Conservation (phyloP, 768 basidiomycete genomes). For the Russula griseocarnosa region DNA sequence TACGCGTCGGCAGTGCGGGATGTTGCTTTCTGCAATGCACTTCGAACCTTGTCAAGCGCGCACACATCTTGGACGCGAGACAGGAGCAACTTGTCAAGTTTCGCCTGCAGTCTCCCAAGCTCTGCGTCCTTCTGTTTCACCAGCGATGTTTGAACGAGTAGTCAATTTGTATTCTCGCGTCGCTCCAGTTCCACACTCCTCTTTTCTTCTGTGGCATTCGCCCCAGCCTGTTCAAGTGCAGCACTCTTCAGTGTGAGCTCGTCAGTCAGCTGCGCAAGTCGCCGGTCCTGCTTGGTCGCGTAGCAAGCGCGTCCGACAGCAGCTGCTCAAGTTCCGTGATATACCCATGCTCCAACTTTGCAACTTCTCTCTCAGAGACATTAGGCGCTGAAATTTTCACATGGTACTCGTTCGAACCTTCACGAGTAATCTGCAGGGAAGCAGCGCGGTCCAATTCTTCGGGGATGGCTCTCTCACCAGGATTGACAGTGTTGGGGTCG, state of each 20-base stretch:
- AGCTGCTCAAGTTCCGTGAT: slow-evolving; percentile 68
- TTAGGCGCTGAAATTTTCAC: too few species aligned
- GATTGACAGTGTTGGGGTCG: too few species aligned
- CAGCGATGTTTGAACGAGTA: slow-evolving; percentile 68
- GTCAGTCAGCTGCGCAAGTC: slow-evolving; percentile 66
- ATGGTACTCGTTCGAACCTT: too few species aligned
- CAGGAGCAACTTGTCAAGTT: slow-evolving; percentile 67
- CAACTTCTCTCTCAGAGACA: too few species aligned
- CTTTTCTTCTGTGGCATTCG: slow-evolving; percentile 66
- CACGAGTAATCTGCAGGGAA: too few species aligned
- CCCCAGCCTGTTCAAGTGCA: slow-evolving; percentile 73
- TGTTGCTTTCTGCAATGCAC: slow-evolving; percentile 71
- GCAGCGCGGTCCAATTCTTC: too few species aligned
- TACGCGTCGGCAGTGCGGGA: slow-evolving; percentile 78
- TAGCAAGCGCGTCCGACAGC: slow-evolving; percentile 55
- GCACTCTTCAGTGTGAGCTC: slow-evolving; percentile 68
- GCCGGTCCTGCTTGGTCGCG: slow-evolving; percentile 62
- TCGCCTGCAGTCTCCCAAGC: slow-evolving; percentile 52
- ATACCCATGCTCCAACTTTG: slow-evolving; percentile 75
- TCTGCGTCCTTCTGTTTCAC: slow-evolving; percentile 81
- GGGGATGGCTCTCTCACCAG: too few species aligned
- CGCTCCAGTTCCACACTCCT: slow-evolving; percentile 70
- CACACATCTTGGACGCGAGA: slow-evolving; percentile 82
- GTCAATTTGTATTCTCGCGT: slow-evolving; percentile 70
- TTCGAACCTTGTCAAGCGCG: slow-evolving; percentile 79